A percentile compares a stretch with the other conserved stretches of the same genome.
These are phyloP conservation scores for Trichoderma semiorbis DNA, from an alignment of 2,329 filamentous ascomycete genomes.

Conservation along the genomic window DNA sequence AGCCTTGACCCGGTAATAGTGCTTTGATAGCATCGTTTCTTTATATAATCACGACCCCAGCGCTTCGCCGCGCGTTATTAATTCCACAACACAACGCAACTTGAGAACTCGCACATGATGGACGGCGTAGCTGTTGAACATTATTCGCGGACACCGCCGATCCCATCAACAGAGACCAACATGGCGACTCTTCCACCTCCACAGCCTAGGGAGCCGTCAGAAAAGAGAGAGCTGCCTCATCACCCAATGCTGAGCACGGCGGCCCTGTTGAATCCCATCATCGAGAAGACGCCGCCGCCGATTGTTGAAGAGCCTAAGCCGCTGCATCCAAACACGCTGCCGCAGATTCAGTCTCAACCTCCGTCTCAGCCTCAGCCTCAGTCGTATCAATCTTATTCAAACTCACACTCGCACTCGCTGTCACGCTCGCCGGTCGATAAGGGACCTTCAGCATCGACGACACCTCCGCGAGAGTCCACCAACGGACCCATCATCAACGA, in stretches of 20 bases:
- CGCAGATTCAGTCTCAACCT: not conserved
- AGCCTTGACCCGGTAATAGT: not conserved
- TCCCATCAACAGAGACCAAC: not conserved
- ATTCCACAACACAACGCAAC: not conserved
- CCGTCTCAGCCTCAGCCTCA: not conserved
- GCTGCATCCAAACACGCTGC: not conserved
- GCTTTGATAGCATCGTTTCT: not conserved
- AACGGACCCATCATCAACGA: not conserved
- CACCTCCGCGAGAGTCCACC: not conserved
- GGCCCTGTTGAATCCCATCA: slow-evolving; percentile 8
- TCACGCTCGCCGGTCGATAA: not conserved
- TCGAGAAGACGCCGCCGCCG: slow-evolving; percentile 2
- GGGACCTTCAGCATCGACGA: not conserved
- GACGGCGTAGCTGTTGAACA: slow-evolving; percentile 12
- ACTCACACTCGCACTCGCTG: not conserved
- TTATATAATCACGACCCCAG: not conserved
- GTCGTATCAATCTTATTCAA: not conserved
- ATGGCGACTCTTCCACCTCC: not conserved
- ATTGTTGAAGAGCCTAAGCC: not conserved
- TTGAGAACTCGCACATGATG: not conserved
- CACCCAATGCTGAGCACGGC: slow-evolving; percentile 7
- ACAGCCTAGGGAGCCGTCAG: not conserved
- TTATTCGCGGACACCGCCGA: slow-evolving; percentile 7
- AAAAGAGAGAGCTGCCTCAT: slow-evolving; percentile 13
- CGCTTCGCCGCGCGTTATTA: not conserved